Evolutionary conservation across 441 rosid species (phyloP).

Genomic region (Adansonia gregorii): DNA sequence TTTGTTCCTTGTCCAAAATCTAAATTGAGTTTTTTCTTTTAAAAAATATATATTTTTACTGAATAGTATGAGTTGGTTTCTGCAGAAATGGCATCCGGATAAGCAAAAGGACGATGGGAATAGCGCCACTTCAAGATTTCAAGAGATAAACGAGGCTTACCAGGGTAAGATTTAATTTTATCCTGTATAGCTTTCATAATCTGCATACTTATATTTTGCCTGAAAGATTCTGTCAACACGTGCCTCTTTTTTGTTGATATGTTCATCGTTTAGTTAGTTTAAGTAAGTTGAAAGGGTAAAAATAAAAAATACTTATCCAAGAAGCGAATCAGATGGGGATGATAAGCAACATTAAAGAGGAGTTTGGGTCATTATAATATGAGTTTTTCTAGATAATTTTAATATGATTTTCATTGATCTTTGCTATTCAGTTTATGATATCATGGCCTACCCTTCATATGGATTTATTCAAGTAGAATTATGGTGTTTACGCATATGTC

Average conservation of each 20-base stretch:
- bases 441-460: not conserved
- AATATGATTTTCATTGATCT: not conserved
- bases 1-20: not conserved
- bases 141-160: slow-evolving; percentile 96
- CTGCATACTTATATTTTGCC: not conserved
- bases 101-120: slow-evolving; percentile 62
- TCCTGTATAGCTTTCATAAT: not conserved
- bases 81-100: slow-evolving; percentile 97
- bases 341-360: slow-evolving; percentile 2
- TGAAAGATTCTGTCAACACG: not conserved
- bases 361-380: not conserved
- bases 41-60: not conserved
- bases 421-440: not conserved
- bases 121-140: slow-evolving; percentile 74
- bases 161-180: slow-evolving; percentile 49
- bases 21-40: not conserved
- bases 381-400: not conserved
- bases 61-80: slow-evolving; percentile 8
- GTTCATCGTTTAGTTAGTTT: not conserved
- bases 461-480: not conserved
- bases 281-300: not conserved
- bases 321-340: not conserved
- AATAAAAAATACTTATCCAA: no score
- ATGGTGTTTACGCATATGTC: slow-evolving; percentile 6
- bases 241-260: not conserved